Evolutionary conservation across 116 monocot genomes (phyloP).

Genomic region (Trichopus zeylanicus): DNA sequence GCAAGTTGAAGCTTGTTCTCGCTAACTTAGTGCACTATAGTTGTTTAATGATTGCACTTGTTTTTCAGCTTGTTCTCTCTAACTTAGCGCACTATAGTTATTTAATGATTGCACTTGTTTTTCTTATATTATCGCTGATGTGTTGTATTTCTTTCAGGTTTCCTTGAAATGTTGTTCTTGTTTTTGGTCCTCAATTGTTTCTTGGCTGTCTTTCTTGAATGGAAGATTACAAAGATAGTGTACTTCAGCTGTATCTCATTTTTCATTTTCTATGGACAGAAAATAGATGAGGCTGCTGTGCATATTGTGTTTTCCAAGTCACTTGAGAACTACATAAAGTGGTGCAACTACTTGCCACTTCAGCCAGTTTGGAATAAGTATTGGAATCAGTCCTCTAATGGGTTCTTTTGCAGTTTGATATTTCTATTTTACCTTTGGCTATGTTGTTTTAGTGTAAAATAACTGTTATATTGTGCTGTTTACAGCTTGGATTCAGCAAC

Average conservation of each 20-base stretch:
- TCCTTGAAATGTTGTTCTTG: too few relatives aligned
- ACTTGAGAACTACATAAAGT: slow-evolving; percentile 88
- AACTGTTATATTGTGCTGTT: neutral
- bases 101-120: too few relatives aligned
- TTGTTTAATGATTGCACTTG: too few relatives aligned
- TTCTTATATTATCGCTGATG: too few relatives aligned
- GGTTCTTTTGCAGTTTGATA: neutral
- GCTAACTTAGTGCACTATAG: too few relatives aligned
- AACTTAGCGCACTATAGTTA: too few relatives aligned
- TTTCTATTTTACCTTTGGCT: neutral
- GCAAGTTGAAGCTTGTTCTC: too few relatives aligned
- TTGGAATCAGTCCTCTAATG: neutral
- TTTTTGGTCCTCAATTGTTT: too few relatives aligned
- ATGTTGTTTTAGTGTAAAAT: neutral
- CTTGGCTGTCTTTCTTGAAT: too few relatives aligned
- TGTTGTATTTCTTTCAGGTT: too few relatives aligned
- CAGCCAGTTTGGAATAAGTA: slow-evolving; percentile 34
- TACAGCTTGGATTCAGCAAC: slow-evolving; percentile 46
- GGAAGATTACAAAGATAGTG: too few relatives aligned
- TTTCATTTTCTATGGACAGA: slow-evolving; percentile 32
- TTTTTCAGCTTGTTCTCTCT: too few relatives aligned
- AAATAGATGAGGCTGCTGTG: slow-evolving; percentile 78
- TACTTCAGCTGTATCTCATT: neutral
- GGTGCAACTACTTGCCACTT: slow-evolving; percentile 68
- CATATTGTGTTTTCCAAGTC: slow-evolving; percentile 66